Conservation (phyloP, 805 yeast genomes). For the Saccharomycopsis microspora region DNA sequence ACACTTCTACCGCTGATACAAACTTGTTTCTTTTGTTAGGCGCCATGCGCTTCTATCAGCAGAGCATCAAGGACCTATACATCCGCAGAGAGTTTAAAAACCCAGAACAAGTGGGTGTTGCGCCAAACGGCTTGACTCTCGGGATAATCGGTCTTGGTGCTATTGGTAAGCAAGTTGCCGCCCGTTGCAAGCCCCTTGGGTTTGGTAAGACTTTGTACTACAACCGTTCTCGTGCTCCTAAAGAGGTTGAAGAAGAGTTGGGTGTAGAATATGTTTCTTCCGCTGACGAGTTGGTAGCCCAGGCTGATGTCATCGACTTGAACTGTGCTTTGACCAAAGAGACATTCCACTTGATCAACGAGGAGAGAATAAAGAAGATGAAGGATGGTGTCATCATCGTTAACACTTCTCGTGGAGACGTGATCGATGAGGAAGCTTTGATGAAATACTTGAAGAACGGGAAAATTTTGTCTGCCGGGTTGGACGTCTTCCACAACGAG, state of each 20-base stretch:
- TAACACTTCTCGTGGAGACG: conserved; percentile 85
- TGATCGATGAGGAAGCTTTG: conserved; percentile 56
- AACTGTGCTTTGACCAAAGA: conserved; percentile 29
- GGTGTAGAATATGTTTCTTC: conserved; percentile 23
- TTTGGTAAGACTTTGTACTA: conserved; percentile 32
- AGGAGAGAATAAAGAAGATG: conserved; percentile 49
- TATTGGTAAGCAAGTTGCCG: conserved; percentile 33
- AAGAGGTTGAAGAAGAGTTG: conserved; percentile 22
- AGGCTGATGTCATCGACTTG: conserved; percentile 25
- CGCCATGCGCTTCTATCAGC: conserved; percentile 36
- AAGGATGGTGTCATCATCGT: conserved; percentile 67
- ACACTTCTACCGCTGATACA: conserved; percentile 47
- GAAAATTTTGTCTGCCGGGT: conserved; percentile 54
- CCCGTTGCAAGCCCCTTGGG: conserved; percentile 31
- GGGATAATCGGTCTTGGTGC: conserved; percentile 40
- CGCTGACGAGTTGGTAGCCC: conserved; percentile 20
- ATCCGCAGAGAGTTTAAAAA: conserved; percentile 31
- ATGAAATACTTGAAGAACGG: conserved; percentile 47
- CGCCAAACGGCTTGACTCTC: conserved; percentile 30
- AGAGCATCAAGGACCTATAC: conserved; percentile 29
- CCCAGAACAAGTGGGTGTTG: conserved; percentile 28
- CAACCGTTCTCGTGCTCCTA: conserved; percentile 27
- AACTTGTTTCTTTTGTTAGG: conserved; percentile 39
- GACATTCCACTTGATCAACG: conserved; percentile 29
- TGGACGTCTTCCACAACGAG: conserved; percentile 70